Evolutionary conservation across 805 yeast genomes (phyloP), one percentile per base, ranked within the genome.

Genomic region (Zygosaccharomyces bailii): DNA sequence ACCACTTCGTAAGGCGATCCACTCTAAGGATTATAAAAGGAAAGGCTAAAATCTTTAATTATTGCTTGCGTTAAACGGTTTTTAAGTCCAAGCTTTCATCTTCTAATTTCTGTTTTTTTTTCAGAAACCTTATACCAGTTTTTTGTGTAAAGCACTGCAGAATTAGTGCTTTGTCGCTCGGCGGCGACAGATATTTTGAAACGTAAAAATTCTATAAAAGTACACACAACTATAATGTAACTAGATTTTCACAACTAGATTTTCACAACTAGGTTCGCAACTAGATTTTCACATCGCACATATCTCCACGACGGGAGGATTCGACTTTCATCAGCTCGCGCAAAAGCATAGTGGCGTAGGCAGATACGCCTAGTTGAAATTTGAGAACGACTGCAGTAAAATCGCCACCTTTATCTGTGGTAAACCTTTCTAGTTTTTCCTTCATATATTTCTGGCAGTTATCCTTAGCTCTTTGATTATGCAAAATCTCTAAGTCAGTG

Each of bases 261-360:
- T 18, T 27, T 17, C 30, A n/a, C n/a, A n/a, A n/a, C n/a, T n/a
- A n/a, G n/a, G n/a, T n/a, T n/a, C n/a, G n/a, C n/a, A n/a, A n/a
- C n/a, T 34, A 47, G 17, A 55, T 49, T 46, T 57, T 66, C 6
- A 72, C 74, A 49, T 69, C 69, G 49, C 75, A 71, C 66, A 69
- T 65, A 34, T 73, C 76, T 49, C 76, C 74, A 49, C 74, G 70
- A 55, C 76, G 73, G 20, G 81, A 72, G 2, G 90, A 83, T 52
- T 84, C 91, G 24, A 79, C 75, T 61, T 81, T 84, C 86, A 90
- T 80, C 40, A 87, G 78, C 63, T 93, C 98, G 60, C 99, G 78
- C 40, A 93, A 67, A 1, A 96, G 96, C 99, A 93, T 95, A 0
- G 99, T 93, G 1, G 99, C 99, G 64, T 93, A 93, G 5, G 95